Percentiles rank a stretch among this genome's conserved stretches.
Evolutionary conservation across 2,329 filamentous ascomycete genomes (phyloP).

Genomic region (Aspergillus unguis): DNA sequence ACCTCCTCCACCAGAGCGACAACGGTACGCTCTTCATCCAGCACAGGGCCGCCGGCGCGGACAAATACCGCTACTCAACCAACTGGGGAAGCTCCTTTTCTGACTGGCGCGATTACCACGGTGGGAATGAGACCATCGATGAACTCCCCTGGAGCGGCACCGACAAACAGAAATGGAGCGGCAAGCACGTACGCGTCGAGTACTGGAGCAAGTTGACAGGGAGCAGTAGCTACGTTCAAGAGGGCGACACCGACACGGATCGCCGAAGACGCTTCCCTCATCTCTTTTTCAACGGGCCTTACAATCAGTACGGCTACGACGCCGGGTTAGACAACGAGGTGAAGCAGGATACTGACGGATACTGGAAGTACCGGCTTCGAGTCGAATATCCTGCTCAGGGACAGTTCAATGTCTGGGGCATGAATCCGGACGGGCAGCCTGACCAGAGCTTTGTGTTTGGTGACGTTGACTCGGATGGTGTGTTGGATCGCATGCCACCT

Average conservation of each 20-base stretch:
- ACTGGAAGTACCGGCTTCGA: constrained; percentile 61
- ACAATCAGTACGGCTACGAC: constrained; percentile 64
- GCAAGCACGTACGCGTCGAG: constrained; percentile 61
- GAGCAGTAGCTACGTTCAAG: constrained; percentile 59
- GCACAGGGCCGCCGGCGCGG: constrained; percentile 61
- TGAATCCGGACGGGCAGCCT: constrained; percentile 60
- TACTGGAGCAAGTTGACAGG: constrained; percentile 60
- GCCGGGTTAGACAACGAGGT: constrained; percentile 56
- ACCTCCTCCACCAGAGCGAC: constrained; percentile 47
- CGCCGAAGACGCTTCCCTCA: constrained; percentile 57
- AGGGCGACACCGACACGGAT: constrained; percentile 52
- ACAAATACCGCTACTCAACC: constrained; percentile 60
- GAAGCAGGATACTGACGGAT: constrained; percentile 47
- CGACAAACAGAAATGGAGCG: constrained; percentile 56
- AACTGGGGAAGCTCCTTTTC: constrained; percentile 61
- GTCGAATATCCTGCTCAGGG: constrained; percentile 61
- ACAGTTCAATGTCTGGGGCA: constrained; percentile 65
- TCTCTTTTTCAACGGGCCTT: constrained; percentile 60
- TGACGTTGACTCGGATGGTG: constrained; percentile 58
- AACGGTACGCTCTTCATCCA: constrained; percentile 49
- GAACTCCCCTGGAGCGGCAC: constrained; percentile 58
- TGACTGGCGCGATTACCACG: constrained; percentile 56
- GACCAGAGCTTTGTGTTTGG: constrained; percentile 60
- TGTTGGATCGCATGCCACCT: constrained; percentile 61
- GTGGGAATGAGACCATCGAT: constrained; percentile 49